Base-by-base conservation (phyloP, 1,284 basidiomycete species). In the Bondarzewia mesenterica region DNA sequence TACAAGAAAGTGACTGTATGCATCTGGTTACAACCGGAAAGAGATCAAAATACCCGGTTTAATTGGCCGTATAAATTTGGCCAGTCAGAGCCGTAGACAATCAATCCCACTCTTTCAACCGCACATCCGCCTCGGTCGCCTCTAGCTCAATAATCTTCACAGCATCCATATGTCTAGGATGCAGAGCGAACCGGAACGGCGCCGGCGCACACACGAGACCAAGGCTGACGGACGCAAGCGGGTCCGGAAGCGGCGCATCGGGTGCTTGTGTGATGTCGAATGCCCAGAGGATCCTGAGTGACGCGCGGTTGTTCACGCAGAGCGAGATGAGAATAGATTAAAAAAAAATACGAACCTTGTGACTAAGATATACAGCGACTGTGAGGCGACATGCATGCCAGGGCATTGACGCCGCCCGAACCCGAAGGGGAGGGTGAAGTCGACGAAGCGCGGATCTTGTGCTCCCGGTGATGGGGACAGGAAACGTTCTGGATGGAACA, bases 381-480 rank as follows among this genome's bases (percentile, higher is more conserved):
- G 51, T n/a, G 55, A 46, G 2, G 58, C 58, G 14, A 59, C 48
- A 41, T 61, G 54, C 42, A 51, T 58, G 3, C 56, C 57, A 1
- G 58, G 57, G 44, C 58, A 61, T 14, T 54, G 41, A 3, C 58
- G 56, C 35, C 57, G 49, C 8, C 56, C 56, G 29, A 56, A 58
- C 3, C 56, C 57, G 22, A 58, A 57, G 8, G 51, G 52, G 2
- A 55, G 23, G 1, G 39, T 47, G 46, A 57, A 54, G 23, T 51
- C 45, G 5, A 21, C 32, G 8, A 53, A 43, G 6, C 47, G 49
- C 4, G 54, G 52, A 35, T 53, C 50, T 10, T n/a, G n/a, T n/a
- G n/a, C n/a, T n/a, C n/a, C n/a, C n/a, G n/a, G 40, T 40, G 40
- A 4, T 4, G 16, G 16, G 32, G 29, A n/a, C 7, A 57, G 48